Evolutionary conservation across 2,329 filamentous ascomycete genomes (phyloP).

Genomic region (Incumbomyces delicatus): DNA sequence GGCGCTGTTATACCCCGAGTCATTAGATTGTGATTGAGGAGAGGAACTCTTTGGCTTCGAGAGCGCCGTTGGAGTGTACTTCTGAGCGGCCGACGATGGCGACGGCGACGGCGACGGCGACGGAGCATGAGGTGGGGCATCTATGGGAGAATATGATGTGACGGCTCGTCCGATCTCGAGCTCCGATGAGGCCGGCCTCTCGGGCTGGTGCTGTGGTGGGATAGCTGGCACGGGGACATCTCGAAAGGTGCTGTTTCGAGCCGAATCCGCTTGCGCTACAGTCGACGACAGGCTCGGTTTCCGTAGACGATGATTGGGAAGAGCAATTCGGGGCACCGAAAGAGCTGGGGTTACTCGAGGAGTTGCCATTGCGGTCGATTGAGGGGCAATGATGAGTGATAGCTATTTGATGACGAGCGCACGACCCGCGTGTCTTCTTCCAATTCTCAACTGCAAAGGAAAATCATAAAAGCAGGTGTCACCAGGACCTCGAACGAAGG

Average conservation of each 20-base stretch:
- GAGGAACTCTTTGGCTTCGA: constrained; percentile 2
- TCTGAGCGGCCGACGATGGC: constrained; percentile 9
- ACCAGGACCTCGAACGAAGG: constrained; percentile 12
- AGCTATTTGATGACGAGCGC: neutral
- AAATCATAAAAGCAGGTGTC: constrained; percentile 8
- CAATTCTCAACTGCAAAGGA: constrained; percentile 3
- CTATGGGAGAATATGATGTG: constrained; percentile 18
- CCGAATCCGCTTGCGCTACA: neutral
- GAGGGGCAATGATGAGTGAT: constrained; percentile 1
- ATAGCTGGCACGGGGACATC: constrained; percentile 2
- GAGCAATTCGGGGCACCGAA: constrained; percentile 16
- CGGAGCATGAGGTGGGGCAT: constrained; percentile 9
- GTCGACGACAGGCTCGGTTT: constrained; percentile 14
- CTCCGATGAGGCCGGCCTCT: constrained; percentile 1
- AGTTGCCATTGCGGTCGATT: constrained; percentile 7
- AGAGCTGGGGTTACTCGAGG: constrained; percentile 17
- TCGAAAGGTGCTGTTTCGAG: neutral
- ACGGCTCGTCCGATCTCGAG: constrained; percentile 18
- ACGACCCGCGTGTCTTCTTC: constrained; percentile 7
- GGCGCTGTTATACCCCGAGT: constrained; percentile 10
- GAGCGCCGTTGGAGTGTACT: constrained; percentile 12
- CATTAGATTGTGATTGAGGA: constrained; percentile 10
- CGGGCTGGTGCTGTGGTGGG: neutral
- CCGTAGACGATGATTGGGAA: constrained; percentile 19
- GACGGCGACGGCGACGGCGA: neutral